Evolutionary conservation across 257 asterid genomes (phyloP), one percentile per base, ranked within the genome.

Genomic region (Plantago ovata): DNA sequence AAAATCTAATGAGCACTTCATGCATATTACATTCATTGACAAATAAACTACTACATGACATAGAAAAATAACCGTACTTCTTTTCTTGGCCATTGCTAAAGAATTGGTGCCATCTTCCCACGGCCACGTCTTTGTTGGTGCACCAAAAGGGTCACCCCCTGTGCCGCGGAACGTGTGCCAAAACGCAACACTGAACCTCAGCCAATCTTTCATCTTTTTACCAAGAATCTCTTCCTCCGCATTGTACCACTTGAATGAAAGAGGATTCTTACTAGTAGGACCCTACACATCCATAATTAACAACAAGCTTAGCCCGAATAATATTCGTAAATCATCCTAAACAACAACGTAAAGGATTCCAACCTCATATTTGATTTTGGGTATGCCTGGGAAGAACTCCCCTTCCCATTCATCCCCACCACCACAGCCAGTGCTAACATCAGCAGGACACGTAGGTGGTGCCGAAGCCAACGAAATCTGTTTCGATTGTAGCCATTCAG

Each of bases 91-190:
- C 96, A 93, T 93, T 41, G 77, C 88, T 66, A 93, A 58, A 21
- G 99, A 89, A 72, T 89, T 83, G 15, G 99, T 84, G 71, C 97
- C 97, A 71, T 93, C 99, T 76, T 93, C 99, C 99, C 99, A 93
- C 0, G 99, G 96, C 99, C 99, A 93, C 51, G 50, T n/a, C 86
- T 93, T 93, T 8, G 99, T 93, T 15, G 97, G 86, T 11, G 96
- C 87, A 54, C 99, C 99, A 56, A 93, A 93, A 0, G 96, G 97
- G 63, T 93, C 99, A 7, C 72, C 84, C 20, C 99, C 99, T 0
- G 93, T 86, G 65, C 99, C 96, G 53, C 99, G 97, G 24, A 93
- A 93, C n/a, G 99, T 93, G 67, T 93, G 99, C 99, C 99, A 93
- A 77, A 93, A 93, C 3, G 99, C 99, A 70, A 93, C 76, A 46